These are phyloP conservation scores for Brassica carinata DNA, from an alignment of 345 rosid species.

Conservation along the genomic window DNA sequence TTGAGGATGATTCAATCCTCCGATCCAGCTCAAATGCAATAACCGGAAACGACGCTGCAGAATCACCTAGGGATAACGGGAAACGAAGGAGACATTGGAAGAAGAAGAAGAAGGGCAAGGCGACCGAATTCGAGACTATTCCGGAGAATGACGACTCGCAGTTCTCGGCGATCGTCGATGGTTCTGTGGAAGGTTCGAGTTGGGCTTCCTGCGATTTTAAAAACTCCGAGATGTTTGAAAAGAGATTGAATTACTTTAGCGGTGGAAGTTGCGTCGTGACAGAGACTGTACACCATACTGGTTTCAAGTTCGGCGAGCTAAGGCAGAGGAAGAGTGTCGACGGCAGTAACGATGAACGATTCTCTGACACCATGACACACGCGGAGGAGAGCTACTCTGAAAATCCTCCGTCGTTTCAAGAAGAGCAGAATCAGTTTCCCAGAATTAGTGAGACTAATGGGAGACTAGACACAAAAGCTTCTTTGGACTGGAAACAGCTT, in stretches of 20 bases:
- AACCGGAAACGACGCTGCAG: not conserved
- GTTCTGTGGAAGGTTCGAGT: not conserved
- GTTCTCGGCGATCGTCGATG: not conserved
- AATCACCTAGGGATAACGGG: constrained; percentile 26
- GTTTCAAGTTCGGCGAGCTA: constrained; percentile 52
- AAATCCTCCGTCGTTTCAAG: constrained; percentile 34
- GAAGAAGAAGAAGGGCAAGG: constrained; percentile 30
- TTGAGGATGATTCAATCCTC: constrained; percentile 34
- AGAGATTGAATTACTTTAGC: constrained; percentile 40
- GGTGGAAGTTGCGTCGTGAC: constrained; percentile 42
- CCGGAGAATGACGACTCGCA: constrained; percentile 42
- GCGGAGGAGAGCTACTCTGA: constrained; percentile 33
- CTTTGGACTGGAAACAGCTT: constrained; percentile 83
- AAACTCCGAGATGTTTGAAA: constrained; percentile 29
- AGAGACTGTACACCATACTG: constrained; percentile 45
- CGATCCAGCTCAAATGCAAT: constrained; percentile 52
- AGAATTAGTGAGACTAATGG: constrained; percentile 48
- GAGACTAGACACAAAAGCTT: constrained; percentile 66
- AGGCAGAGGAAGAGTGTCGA: constrained; percentile 68
- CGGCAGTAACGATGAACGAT: constrained; percentile 36
- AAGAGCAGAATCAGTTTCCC: constrained; percentile 39
- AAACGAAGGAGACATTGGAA: constrained; percentile 47
- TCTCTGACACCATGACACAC: constrained; percentile 14
- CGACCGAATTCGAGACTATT: constrained; percentile 34
- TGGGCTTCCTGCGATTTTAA: not conserved